phyloP scores from a whole-genome alignment of 1,284 basidiomycete genomes.

The Ganoderma resinaceum region DNA sequence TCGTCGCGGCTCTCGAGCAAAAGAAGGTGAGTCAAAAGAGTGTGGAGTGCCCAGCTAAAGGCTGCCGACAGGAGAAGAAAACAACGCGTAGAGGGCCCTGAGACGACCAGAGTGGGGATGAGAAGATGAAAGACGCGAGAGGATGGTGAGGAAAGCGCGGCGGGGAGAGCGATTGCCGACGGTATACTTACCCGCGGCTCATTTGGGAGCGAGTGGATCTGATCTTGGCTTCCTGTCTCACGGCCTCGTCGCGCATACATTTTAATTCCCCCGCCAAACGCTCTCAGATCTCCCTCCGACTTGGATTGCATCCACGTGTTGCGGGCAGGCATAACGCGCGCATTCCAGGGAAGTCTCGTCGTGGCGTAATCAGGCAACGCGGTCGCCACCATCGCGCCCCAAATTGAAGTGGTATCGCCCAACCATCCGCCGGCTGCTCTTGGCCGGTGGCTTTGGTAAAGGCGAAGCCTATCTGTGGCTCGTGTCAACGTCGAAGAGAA shows the following conservation, averaged over 20 bases:
- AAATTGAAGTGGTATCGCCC: not conserved
- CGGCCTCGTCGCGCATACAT: slow-evolving; percentile 7
- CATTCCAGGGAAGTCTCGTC: not conserved
- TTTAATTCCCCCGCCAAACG: not conserved
- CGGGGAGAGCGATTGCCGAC: not conserved
- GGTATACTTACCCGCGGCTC: slow-evolving; percentile 8
- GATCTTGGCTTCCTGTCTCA: slow-evolving; percentile 18
- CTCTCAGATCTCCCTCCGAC: not conserved
- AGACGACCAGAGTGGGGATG: slow-evolving; percentile 15
- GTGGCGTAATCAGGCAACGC: not conserved
- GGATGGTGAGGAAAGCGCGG: slow-evolving; percentile 18
- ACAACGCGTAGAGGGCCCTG: not conserved
- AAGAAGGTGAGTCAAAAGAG: slow-evolving; percentile 29
- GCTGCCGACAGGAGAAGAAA: slow-evolving; percentile 21
- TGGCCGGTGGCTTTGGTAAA: not conserved
- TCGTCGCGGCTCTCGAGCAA: slow-evolving; percentile 13
- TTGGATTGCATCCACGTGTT: not conserved
- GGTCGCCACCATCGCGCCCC: not conserved
- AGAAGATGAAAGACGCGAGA: not conserved
- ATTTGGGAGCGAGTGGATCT: not conserved
- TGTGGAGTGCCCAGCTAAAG: slow-evolving; percentile 25
- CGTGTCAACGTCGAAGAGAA: not conserved
- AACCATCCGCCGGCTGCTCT: not conserved
- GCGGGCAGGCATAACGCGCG: not conserved
- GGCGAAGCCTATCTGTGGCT: not conserved